These are phyloP conservation scores for Thielaviopsis populi DNA, from an alignment of 2,329 filamentous ascomycete genomes.

Conservation along the genomic window DNA sequence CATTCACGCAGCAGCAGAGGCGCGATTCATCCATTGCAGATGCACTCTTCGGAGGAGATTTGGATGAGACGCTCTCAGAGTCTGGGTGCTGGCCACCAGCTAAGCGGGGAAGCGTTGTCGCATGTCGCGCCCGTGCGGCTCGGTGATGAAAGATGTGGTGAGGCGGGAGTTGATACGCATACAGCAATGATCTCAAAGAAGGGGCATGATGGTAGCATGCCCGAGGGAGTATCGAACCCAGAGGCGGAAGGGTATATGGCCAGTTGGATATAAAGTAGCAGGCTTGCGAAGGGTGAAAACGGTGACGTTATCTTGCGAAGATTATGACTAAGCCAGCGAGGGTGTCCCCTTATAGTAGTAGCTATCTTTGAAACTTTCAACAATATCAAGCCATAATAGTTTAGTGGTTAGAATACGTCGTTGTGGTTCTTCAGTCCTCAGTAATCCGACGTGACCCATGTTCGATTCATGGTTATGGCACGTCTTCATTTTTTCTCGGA, in stretches of 20 bases:
- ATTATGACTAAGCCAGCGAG: too few species aligned
- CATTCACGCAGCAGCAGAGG: not conserved
- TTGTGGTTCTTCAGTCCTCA: not conserved
- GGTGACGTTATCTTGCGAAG: too few species aligned
- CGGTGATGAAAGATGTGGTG: not conserved
- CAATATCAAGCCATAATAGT: not conserved
- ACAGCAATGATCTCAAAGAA: not conserved
- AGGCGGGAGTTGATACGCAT: not conserved
- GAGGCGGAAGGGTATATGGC: not conserved
- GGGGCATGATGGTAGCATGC: not conserved
- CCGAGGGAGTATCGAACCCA: not conserved
- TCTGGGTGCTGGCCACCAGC: not conserved
- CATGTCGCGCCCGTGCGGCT: not conserved
- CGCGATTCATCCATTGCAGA: not conserved
- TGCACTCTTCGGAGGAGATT: not conserved
- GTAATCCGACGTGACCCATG: constrained; percentile 1
- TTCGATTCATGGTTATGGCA: constrained; percentile 7
- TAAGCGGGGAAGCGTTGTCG: not conserved
- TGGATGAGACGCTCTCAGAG: not conserved
- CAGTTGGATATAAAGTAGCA: not conserved
- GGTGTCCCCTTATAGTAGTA: too few species aligned
- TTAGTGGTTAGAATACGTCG: constrained; percentile 7
- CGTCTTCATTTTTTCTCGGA: not conserved
- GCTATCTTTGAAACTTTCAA: too few species aligned
- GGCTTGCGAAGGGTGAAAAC: not conserved